phyloP scores from a whole-genome alignment of 2,329 filamentous ascomycete species.

The Graphiopsis chlorocephala region DNA sequence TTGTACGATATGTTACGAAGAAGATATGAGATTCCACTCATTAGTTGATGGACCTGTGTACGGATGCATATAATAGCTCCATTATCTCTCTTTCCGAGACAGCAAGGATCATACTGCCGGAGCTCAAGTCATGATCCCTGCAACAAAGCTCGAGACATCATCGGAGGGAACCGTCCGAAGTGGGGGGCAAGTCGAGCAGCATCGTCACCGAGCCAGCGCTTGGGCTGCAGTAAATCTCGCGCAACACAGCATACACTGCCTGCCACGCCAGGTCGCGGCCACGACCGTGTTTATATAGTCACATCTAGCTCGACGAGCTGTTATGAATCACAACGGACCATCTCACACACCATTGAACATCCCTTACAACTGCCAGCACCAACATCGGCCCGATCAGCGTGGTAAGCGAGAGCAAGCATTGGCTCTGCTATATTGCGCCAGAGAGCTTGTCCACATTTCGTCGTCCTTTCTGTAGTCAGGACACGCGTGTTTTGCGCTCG shows the following conservation, averaged over 20 bases:
- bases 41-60: no score
- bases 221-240: constrained; percentile 4
- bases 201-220: not conserved
- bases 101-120: not conserved
- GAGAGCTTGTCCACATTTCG: not conserved
- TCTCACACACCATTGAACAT: not conserved
- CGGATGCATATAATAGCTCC: no score
- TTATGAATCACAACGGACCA: no score
- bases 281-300: not conserved
- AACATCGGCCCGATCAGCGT: constrained; percentile 1
- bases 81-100: not conserved
- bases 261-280: not conserved
- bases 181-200: not conserved
- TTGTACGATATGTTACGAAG: not conserved
- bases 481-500: not conserved
- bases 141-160: not conserved
- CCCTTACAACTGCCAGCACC: not conserved
- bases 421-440: not conserved
- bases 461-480: not conserved
- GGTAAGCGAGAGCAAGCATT: constrained; percentile 7
- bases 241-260: not conserved
- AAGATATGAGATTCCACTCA: not conserved
- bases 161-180: not conserved
- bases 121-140: not conserved
- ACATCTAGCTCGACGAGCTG: not conserved